phyloP scores from a whole-genome alignment of 2,329 filamentous ascomycete species.

The Clonostachys sp. region DNA sequence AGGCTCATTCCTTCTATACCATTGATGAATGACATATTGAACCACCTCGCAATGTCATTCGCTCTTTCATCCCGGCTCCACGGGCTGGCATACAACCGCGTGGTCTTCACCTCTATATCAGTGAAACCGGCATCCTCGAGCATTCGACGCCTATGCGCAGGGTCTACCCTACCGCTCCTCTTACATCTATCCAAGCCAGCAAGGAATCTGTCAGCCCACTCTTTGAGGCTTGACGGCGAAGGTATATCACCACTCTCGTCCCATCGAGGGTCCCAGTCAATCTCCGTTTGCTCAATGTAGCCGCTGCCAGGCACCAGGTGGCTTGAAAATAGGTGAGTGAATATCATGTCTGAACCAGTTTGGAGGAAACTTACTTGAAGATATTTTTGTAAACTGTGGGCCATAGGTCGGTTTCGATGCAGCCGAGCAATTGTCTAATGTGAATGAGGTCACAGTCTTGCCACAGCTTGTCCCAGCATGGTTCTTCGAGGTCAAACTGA shows the following conservation, averaged over 20 bases:
- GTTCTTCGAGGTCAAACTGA: constrained; percentile 72
- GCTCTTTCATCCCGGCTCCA: constrained; percentile 63
- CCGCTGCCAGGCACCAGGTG: constrained; percentile 75
- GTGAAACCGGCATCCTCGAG: constrained; percentile 72
- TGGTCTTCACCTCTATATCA: constrained; percentile 68
- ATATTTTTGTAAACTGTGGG: constrained; percentile 66
- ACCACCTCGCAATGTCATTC: constrained; percentile 73
- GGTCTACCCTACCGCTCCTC: constrained; percentile 59
- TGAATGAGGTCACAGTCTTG: constrained; percentile 76
- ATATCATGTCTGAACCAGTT: not conserved
- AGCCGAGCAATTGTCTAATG: constrained; percentile 73
- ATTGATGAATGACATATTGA: constrained; percentile 72
- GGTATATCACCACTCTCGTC: constrained; percentile 58
- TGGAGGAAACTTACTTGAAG: constrained; percentile 45
- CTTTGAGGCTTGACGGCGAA: constrained; percentile 48
- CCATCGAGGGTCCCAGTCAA: constrained; percentile 74
- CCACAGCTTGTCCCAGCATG: constrained; percentile 47
- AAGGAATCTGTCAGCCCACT: constrained; percentile 68
- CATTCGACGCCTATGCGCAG: constrained; percentile 44
- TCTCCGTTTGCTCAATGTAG: constrained; percentile 81
- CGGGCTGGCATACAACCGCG: constrained; percentile 68
- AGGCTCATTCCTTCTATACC: constrained; percentile 70
- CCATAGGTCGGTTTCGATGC: constrained; percentile 66
- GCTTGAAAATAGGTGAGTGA: constrained; percentile 31
- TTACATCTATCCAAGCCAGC: constrained; percentile 62